Base-by-base conservation (phyloP, 2,329 filamentous ascomycete species). In the Phyllosticta citribraziliensis region DNA sequence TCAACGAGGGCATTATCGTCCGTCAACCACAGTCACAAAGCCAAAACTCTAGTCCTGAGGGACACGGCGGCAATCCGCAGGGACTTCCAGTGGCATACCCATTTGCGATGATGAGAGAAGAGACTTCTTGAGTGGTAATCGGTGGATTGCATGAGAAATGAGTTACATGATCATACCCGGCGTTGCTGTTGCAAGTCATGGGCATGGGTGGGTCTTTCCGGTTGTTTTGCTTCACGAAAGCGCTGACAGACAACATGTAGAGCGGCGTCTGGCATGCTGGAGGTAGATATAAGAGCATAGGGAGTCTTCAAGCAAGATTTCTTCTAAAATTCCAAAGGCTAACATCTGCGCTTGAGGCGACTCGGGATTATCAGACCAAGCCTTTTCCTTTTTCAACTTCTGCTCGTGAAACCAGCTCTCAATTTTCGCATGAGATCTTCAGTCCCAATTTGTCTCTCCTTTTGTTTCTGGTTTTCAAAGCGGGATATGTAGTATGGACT, bases 1-100 rank as follows among this genome's bases (percentile, higher is more conserved):
- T 86, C 4, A 83, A 86, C 27, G 88, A 90, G 0, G 88, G 89
- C 8, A 78, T 97, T 27, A 89, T 95, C 65, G 80, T 92, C 47
- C 54, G 59, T 33, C 59, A 61, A 25, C 54, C 52, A 54, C 59
- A 61, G 27, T 22, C 6, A 11, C 59, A 61, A 22, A 9, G 11
- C 24, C 54, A 56, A 22, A 57, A 20, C 19, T 27, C 5, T 12
- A 14, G 2, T 9, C 19, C 24, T 1, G 19, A 53, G 3, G 20
- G 20, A n/a, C 14, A 22, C 2, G 52, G 6, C 19, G 52, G 19
- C 52, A 12, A 53, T 24, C 52, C 19, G 2, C 19, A 24, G 51
- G n/a, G 51, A 3, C 22, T 22, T 20, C 19, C 47, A 47, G 11
- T 40, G 6, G 17, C 40, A 3, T 47, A 47, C 14, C 12, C 14